Evolutionary conservation across 2,329 filamentous ascomycete genomes (phyloP).

Genomic region (Aspergillus ochraceus): DNA sequence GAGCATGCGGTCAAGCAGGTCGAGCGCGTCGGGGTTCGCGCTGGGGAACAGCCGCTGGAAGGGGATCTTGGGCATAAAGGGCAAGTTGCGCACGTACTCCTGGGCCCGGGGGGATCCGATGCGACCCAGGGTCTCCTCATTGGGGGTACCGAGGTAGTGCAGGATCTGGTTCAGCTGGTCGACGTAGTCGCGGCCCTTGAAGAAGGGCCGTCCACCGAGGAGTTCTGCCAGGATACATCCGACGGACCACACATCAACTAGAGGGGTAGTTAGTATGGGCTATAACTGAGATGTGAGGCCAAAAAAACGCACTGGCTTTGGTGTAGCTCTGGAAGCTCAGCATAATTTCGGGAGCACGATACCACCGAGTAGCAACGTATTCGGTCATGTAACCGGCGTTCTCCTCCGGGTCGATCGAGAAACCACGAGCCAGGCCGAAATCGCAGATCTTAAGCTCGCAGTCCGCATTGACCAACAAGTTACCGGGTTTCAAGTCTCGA

Average conservation of each 20-base stretch:
- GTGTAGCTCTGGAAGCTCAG: conserved; percentile 99
- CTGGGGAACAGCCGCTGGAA: conserved; percentile 88
- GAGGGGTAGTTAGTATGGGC: conserved; percentile 4
- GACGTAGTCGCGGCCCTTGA: conserved; percentile 98
- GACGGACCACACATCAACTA: conserved; percentile 98
- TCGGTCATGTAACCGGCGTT: conserved; percentile 99
- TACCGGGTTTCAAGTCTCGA: conserved; percentile 94
- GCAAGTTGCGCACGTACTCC: conserved; percentile 96
- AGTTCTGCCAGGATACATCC: conserved; percentile 97
- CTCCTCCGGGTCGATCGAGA: conserved; percentile 95
- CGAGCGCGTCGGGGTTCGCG: conserved; percentile 92
- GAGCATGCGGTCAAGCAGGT: conserved; percentile 94
- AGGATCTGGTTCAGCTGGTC: conserved; percentile 99
- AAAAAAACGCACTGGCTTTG: conserved; percentile 92
- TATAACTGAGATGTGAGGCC: too few relatives aligned
- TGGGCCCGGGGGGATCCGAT: conserved; percentile 95
- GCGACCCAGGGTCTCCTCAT: conserved; percentile 87
- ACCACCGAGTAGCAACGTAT: conserved; percentile 98
- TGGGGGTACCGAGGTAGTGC: conserved; percentile 94
- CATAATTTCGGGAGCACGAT: conserved; percentile 98
- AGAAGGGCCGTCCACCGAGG: conserved; percentile 93
- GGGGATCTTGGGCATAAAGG: conserved; percentile 88
- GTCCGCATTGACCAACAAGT: conserved; percentile 95
- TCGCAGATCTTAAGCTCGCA: conserved; percentile 99
- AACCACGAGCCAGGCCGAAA: conserved; percentile 93